phyloP scores from a whole-genome alignment of 1,139 yeast species.

The Pneumocystis wakefieldiae region DNA sequence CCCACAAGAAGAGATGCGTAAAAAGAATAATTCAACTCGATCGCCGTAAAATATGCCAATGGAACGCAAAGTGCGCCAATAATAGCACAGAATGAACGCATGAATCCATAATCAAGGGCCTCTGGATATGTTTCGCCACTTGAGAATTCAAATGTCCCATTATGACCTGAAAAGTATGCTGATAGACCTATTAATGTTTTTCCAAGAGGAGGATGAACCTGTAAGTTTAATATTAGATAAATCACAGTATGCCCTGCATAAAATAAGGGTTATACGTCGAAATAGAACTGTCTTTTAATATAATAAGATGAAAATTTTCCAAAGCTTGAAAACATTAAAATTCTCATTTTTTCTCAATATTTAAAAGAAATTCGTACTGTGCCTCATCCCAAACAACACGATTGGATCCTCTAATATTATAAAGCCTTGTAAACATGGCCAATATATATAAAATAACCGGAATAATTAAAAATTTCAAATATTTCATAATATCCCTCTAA shows the following conservation, averaged over 20 bases:
- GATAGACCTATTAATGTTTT: constrained; percentile 93
- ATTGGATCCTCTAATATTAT: constrained; percentile 45
- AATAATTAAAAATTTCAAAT: not conserved
- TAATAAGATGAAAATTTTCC: constrained; percentile 92
- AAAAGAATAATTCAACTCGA: constrained; percentile 65
- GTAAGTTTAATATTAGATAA: not conserved
- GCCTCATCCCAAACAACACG: constrained; percentile 94
- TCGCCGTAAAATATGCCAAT: constrained; percentile 79
- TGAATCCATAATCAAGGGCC: constrained; percentile 67
- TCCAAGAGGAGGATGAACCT: constrained; percentile 87
- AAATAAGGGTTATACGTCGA: constrained; percentile 38
- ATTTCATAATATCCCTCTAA: not conserved
- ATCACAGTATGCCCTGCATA: not conserved
- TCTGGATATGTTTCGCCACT: constrained; percentile 80
- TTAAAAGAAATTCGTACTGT: constrained; percentile 34
- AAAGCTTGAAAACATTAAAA: constrained; percentile 31
- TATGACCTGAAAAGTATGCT: constrained; percentile 86
- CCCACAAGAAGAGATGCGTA: constrained; percentile 82
- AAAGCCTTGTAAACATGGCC: constrained; percentile 54
- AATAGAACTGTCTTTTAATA: constrained; percentile 82
- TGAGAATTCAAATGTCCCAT: constrained; percentile 90
- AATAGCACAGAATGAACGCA: constrained; percentile 87
- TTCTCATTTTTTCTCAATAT: constrained; percentile 7
- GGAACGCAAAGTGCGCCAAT: constrained; percentile 89
- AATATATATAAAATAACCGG: constrained; percentile 45